phyloP scores from a whole-genome alignment of 352 stramenopile species.

The Globisporangium spinosum region DNA sequence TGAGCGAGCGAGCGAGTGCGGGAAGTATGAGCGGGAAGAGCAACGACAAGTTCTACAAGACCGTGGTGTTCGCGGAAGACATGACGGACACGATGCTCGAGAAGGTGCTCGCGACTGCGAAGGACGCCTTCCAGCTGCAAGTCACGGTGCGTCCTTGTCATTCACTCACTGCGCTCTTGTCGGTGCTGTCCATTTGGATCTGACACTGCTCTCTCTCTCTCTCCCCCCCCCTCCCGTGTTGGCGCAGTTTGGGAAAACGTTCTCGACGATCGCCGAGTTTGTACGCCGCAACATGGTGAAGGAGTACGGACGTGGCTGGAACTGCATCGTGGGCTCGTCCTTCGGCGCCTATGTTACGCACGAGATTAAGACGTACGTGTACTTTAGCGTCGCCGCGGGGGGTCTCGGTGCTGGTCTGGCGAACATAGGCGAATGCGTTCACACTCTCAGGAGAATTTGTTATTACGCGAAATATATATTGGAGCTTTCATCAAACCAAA shows the following conservation, averaged over 20 bases:
- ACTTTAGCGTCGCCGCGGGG: constrained; percentile 91
- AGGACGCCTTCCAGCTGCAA: constrained; percentile 91
- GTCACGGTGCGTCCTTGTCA: constrained; percentile 44
- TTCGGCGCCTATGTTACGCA: constrained; percentile 94
- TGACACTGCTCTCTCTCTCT: not conserved
- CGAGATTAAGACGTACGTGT: constrained; percentile 95
- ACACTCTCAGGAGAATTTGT: not conserved
- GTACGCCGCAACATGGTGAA: constrained; percentile 92
- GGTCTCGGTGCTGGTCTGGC: constrained; percentile 92
- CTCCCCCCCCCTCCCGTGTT: not conserved
- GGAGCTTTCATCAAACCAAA: not conserved
- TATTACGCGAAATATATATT: constrained; percentile 13
- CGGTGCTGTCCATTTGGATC: not conserved
- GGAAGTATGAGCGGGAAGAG: constrained; percentile 51
- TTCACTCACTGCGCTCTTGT: not conserved
- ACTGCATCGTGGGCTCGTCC: constrained; percentile 89
- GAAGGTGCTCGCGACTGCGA: constrained; percentile 84
- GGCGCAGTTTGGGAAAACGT: constrained; percentile 85
- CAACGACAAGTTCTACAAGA: constrained; percentile 89
- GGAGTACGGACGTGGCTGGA: constrained; percentile 90
- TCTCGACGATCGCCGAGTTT: constrained; percentile 89
- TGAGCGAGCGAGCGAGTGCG: not conserved
- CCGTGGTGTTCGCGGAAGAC: constrained; percentile 92
- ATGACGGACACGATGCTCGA: constrained; percentile 94
- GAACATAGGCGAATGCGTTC: constrained; percentile 33